Base-by-base conservation (phyloP, 208 protist species). In the Balamuthia mandrillaris region DNA sequence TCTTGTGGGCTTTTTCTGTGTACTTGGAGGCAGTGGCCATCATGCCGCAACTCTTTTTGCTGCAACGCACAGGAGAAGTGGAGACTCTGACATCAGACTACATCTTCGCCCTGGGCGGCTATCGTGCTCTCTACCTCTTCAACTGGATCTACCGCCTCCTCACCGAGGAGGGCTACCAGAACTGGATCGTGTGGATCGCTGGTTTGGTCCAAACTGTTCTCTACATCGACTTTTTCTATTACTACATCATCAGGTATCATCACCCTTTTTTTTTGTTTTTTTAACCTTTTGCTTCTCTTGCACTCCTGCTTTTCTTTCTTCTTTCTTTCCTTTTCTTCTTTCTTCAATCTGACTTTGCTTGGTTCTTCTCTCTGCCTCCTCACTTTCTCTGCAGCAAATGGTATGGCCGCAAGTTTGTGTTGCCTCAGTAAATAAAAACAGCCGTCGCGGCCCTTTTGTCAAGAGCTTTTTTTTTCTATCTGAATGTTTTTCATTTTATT, bases 11-110 rank as follows among this genome's bases (percentile, higher is more conserved):
- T 5, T 96, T 96, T 60, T 95, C 91, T 24, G 90, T 96, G 35
- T 96, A 92, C 81, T 84, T 96, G 10, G 94, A 96, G 83, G 86
- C 93, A 33, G 86, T 96, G 16, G 92, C 94, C 9, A 96, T 96
- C 81, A 44, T 96, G n/a, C 94, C 94, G 33, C 94, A 96, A 89
- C 56, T 96, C 45, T 85, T 95, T 51, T 60, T 96, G n/a, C 66
- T 96, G 37, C 81, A 82, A 49, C 70, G 81, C 51, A 90, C 90
- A 10, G 74, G 90, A 35, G 89, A 93, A 49, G 87, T 95, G 9
- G 92, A 95, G 74, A 84, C 60, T 21, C 42, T 84, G 9, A 95
- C 91, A 16, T 88, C 91, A 3, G 83, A 95, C 51, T 96, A 95
- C 85, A 93, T 96, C 24, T 89, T 95, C 82, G 91, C 65, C 70